These are phyloP conservation scores for Terfezia claveryi DNA, from an alignment of 495 filamentous ascomycete species.

Conservation along the genomic window DNA sequence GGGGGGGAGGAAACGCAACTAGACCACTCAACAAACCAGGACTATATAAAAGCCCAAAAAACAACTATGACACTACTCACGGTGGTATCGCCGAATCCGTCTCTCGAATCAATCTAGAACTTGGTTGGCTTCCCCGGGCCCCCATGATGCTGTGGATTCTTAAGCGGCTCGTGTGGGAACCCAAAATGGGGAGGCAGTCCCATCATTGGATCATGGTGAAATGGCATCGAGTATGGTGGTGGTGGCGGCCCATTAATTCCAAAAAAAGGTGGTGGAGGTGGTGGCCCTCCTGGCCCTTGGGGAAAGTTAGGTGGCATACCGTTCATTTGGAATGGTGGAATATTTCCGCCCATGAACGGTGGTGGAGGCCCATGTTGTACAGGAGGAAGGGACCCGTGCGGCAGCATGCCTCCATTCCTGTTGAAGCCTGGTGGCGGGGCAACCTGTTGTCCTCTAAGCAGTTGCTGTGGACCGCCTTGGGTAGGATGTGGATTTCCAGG, in stretches of 20 bases:
- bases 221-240: conserved; percentile 15
- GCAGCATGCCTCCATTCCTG: conserved; percentile 2
- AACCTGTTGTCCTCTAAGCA: background rate
- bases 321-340: background rate
- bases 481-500: background rate
- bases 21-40: too few relatives aligned
- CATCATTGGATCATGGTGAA: conserved; percentile 17
- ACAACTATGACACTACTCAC: too few relatives aligned
- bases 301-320: conserved; percentile 2
- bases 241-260: conserved; percentile 15
- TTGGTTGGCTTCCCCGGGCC: conserved; percentile 10
- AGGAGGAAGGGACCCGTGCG: conserved; percentile 16
- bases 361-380: conserved; percentile 1
- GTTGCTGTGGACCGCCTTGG: background rate
- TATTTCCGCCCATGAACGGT: conserved; percentile 13
- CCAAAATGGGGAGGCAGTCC: conserved; percentile 15
- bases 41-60: too few relatives aligned
- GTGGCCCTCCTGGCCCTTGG: conserved; percentile 15
- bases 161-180: conserved; percentile 17
- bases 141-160: conserved; percentile 14
- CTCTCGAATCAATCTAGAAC: background rate
- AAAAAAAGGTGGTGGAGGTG: conserved; percentile 17
- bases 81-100: too few relatives aligned
- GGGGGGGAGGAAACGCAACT: too few relatives aligned
- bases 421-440: too few relatives aligned